Evolutionary conservation across 805 yeast species (phyloP), one percentile per base, ranked within the genome.

Genomic region (Starmerella roubikii): DNA sequence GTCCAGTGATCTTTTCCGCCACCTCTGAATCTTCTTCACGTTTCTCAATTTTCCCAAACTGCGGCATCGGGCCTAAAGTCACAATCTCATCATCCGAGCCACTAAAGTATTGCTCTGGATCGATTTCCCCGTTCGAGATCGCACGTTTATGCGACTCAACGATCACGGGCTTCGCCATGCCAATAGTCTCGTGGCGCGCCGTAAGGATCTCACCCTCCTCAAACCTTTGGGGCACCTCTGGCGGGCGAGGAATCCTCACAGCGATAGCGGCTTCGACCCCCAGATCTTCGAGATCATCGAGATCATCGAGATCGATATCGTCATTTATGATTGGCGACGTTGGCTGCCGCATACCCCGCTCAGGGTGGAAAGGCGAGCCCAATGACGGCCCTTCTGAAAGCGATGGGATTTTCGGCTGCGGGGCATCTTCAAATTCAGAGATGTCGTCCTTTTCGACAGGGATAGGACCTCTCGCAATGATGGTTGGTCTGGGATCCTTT

Each of bases 101-200:
- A 17, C 29, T 27, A 27, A 44, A 31, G 28, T 33, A 34, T 19
- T 29, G 24, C 23, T 39, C 38, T 7, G 38, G 36, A 25, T 42
- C 38, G 25, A 42, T 25, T 9, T 35, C 42, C 5, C n/a, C 26
- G 20, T 34, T 30, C 11, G 21, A 32, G 13, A 33, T 11, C 15
- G 18, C 3, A 3, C 16, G 12, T 15, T 27, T 36, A 18, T 9
- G 10, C n/a, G 6, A 5, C 18, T 25, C 36, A 3, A 23, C 37
- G 32, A 46, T 35, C 6, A 40, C 46, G 3, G 50, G 49, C 30
- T 34, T 32, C 4, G 41, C 51, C 13, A 38, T 9, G 17, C 25
- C 21, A 10, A 47, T 23, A 17, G 40, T 50, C 23, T 45, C 41
- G 8, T 39, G 41, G 23, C 32, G 42, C 9, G 51, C 51, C 16